Evolutionary conservation across 129 eudicot genomes (phyloP).

Genomic region (Flaveria ramosissima): DNA sequence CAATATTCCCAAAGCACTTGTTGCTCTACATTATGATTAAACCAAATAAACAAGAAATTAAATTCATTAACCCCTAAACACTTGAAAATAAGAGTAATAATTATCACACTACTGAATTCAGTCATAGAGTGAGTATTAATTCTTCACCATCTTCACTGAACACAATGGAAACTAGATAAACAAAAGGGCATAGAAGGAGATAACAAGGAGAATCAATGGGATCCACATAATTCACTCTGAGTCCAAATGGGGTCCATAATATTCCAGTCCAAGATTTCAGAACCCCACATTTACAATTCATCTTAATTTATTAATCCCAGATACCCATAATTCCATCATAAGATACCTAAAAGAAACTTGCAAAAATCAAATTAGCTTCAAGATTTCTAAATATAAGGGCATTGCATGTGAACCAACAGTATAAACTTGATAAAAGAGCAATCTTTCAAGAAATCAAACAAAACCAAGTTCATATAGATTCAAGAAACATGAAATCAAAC

Average conservation of each 20-base stretch:
- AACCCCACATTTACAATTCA: slow-evolving; percentile 29
- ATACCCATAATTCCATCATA: slow-evolving; percentile 8
- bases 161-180: slow-evolving; percentile 14
- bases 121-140: slow-evolving; percentile 14
- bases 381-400: background rate
- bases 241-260: slow-evolving; percentile 47
- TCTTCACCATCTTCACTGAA: slow-evolving; percentile 25
- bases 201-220: slow-evolving; percentile 47
- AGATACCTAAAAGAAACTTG: background rate
- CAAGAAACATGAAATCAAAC: slow-evolving; percentile 30
- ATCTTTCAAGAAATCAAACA: slow-evolving; percentile 23
- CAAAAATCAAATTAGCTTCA: background rate
- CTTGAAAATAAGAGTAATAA: slow-evolving; percentile 2
- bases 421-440: slow-evolving; percentile 11
- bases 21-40: slow-evolving; percentile 55
- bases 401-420: slow-evolving; percentile 18
- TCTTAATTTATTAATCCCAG: slow-evolving; percentile 20
- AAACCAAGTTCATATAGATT: slow-evolving; percentile 21
- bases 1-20: slow-evolving; percentile 33
- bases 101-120: background rate
- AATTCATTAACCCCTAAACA: slow-evolving; percentile 20
- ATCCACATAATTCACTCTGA: slow-evolving; percentile 48
- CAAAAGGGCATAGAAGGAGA: slow-evolving; percentile 37
- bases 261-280: slow-evolving; percentile 30
- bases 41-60: slow-evolving; percentile 16